Evolutionary conservation across 768 basidiomycete genomes (phyloP).

Genomic region (Tephrocybe sp.): DNA sequence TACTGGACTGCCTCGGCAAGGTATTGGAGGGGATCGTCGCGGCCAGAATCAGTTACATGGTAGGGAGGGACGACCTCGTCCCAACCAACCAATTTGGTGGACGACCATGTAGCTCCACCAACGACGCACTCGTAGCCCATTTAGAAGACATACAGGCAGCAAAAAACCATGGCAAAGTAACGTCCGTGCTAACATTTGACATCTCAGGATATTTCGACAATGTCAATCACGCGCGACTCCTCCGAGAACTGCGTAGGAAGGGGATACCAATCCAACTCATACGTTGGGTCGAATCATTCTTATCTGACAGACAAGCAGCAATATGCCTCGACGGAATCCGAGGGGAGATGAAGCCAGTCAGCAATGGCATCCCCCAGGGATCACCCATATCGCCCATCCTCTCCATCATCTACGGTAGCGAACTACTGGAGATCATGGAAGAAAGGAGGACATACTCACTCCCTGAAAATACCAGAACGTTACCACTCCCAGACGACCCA

Average conservation of each 20-base stretch:
- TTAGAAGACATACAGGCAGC: slow-evolving; percentile 23
- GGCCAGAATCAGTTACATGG: slow-evolving; percentile 19
- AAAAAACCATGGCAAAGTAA: slow-evolving; percentile 21
- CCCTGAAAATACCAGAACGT: too few relatives aligned
- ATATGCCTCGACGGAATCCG: slow-evolving; percentile 21
- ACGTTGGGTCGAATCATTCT: slow-evolving; percentile 23
- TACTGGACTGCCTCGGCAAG: slow-evolving; percentile 34
- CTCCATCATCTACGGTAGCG: slow-evolving; percentile 22
- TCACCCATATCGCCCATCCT: slow-evolving; percentile 29
- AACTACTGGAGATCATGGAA: slow-evolving; percentile 21
- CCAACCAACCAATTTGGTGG: slow-evolving; percentile 23
- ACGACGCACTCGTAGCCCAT: slow-evolving; percentile 21
- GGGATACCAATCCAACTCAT: slow-evolving; percentile 16
- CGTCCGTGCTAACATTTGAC: slow-evolving; percentile 25
- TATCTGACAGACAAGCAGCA: slow-evolving; percentile 21
- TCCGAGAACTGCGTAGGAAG: slow-evolving; percentile 20
- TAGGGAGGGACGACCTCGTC: slow-evolving; percentile 22
- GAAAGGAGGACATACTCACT: too few relatives aligned
- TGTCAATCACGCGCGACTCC: slow-evolving; percentile 23
- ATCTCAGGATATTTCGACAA: slow-evolving; percentile 29
- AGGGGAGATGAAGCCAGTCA: slow-evolving; percentile 23
- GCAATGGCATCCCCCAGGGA: slow-evolving; percentile 31
- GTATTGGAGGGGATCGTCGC: slow-evolving; percentile 26
- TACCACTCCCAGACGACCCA: too few relatives aligned
- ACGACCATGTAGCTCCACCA: slow-evolving; percentile 18